phyloP scores from a whole-genome alignment of 192 early-diverging fungal species.

The Polychytrium aggregatum region DNA sequence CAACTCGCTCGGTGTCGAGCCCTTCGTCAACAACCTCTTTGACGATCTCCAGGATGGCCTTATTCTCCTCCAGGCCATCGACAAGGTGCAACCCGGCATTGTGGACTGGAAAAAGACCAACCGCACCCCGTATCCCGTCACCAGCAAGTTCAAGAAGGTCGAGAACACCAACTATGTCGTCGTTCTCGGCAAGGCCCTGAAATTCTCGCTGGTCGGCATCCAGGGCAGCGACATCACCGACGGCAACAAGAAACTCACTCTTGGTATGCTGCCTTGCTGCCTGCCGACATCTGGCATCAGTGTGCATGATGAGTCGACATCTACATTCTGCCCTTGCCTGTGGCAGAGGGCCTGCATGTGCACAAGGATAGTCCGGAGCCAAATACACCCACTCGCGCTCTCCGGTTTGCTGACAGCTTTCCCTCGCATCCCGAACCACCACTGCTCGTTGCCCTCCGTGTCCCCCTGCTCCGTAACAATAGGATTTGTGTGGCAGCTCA shows the following conservation, averaged over 20 bases:
- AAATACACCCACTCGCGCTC: too few species aligned
- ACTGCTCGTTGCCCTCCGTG: too few species aligned
- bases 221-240: constrained; percentile 92
- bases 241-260: constrained; percentile 75
- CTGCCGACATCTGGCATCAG: neutral
- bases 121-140: constrained; percentile 47
- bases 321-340: neutral
- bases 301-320: neutral
- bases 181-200: constrained; percentile 67
- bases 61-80: constrained; percentile 87
- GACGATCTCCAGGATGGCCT: constrained; percentile 87
- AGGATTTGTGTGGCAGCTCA: constrained; percentile 92
- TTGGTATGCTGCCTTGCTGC: constrained; percentile 32
- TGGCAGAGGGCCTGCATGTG: too few species aligned
- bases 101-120: constrained; percentile 94
- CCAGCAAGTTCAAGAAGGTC: constrained; percentile 91
- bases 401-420: neutral
- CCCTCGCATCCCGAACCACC: neutral
- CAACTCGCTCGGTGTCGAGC: constrained; percentile 93
- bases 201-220: constrained; percentile 90
- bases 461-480: too few species aligned
- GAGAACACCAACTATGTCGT: constrained; percentile 96
- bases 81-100: constrained; percentile 80
- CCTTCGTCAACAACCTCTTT: constrained; percentile 96
- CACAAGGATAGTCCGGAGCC: too few species aligned